These are phyloP conservation scores for Triangularia verruculosa DNA, from an alignment of 2,329 filamentous ascomycete species.

Conservation along the genomic window DNA sequence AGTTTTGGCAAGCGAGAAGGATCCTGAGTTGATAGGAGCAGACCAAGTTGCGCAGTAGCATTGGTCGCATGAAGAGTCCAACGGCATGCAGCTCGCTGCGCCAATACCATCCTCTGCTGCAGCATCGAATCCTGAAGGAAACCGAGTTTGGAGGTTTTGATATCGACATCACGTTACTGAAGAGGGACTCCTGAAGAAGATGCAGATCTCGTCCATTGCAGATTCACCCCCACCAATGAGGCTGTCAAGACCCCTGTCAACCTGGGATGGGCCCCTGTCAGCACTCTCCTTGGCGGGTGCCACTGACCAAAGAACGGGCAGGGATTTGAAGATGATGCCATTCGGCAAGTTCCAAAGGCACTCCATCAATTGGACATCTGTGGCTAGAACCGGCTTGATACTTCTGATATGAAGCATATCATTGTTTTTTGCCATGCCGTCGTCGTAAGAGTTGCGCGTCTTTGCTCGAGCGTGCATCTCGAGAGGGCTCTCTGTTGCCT, in stretches of 20 bases:
- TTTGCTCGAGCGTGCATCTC: not conserved
- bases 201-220: constrained; percentile 29
- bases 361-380: not conserved
- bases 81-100: not conserved
- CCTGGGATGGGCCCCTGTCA: constrained; percentile 29
- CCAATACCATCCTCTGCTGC: not conserved
- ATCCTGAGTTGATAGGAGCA: not conserved
- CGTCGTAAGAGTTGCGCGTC: not conserved
- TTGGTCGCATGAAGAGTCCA: not conserved
- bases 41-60: not conserved
- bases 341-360: constrained; percentile 4
- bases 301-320: constrained; percentile 13
- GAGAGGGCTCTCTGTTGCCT: not conserved
- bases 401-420: not conserved
- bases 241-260: constrained; percentile 32
- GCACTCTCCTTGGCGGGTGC: constrained; percentile 30
- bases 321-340: constrained; percentile 7
- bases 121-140: not conserved
- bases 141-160: not conserved
- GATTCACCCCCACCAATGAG: constrained; percentile 35
- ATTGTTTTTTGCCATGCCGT: not conserved
- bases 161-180: constrained; percentile 36
- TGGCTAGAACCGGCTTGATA: not conserved
- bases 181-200: constrained; percentile 28
- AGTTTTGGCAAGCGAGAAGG: not conserved